Base-by-base conservation (phyloP, 1,139 yeast species). In the Yamadazyma triangularis region DNA sequence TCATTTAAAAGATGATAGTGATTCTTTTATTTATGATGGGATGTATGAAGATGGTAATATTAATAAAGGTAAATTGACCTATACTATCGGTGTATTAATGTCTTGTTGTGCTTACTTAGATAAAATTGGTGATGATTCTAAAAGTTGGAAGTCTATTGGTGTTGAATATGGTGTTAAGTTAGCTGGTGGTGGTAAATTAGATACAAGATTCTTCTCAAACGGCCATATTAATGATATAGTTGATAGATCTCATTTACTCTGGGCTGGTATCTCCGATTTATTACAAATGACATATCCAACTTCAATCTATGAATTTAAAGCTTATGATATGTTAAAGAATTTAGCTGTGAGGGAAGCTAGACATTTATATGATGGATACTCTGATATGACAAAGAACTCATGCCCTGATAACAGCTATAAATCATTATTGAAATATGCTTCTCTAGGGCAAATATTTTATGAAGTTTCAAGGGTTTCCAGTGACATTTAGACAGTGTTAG, bases 1-100 rank as follows among this genome's bases (percentile, higher is more conserved):
- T 11, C 40, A 56, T 30, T 45, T 62, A 27, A 49, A 51, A 28
- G 69, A 61, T 38, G 40, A 52, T 4, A 31, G 34, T 7, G 60
- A 56, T 38, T 43, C 48, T 6, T 56, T 59, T 15, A 56, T 62
- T 24, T 48, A 44, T 26, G 69, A 62, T 41, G 68, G 68, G 2
- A 36, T 48, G 25, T 41, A 51, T 26, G 41, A 41, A 11, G 41
- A 50, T 22, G 50, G 50, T 13, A 35, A 38, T 15, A 31, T 54
- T 11, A 58, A 63, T 40, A 42, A 42, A 15, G 69, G 68, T 0
- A 60, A 61, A 36, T 48, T 63, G 27, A 47, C 68, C 4, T 63
- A 63, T 40, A 60, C 69, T 3, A 55, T 59, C 8, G 70, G 69
- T 1, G 43, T 46, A 11, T 54, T 60, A 10, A 46, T 63, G 29